Evolutionary conservation across 306 rosid species (phyloP).

Genomic region (Quercus variabilis): DNA sequence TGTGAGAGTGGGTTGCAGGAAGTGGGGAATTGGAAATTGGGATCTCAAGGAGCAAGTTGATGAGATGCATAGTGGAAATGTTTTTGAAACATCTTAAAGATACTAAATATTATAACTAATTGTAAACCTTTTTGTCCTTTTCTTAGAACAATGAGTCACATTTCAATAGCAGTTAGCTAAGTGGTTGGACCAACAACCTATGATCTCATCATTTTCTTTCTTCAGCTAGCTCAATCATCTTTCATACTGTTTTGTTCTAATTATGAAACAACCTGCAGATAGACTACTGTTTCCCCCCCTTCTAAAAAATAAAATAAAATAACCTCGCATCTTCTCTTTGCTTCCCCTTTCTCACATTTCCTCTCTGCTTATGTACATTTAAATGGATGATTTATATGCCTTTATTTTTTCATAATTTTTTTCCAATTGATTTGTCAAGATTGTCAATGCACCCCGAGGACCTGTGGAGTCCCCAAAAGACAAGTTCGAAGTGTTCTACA

Average conservation of each 20-base stretch:
- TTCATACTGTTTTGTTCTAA: too few species aligned
- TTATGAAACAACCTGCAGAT: background rate
- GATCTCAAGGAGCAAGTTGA: background rate
- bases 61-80: background rate
- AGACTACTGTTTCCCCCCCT: background rate
- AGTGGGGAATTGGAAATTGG: background rate
- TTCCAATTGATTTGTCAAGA: constrained; percentile 40
- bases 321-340: background rate
- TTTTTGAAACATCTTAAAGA: background rate
- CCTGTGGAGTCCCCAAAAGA: constrained; percentile 75
- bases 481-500: constrained; percentile 82
- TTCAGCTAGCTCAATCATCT: too few species aligned
- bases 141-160: too few species aligned
- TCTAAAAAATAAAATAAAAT: background rate
- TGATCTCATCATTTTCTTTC: too few species aligned
- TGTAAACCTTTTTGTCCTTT: too few species aligned
- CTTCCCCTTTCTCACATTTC: too few species aligned
- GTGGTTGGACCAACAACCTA: too few species aligned
- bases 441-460: constrained; percentile 88
- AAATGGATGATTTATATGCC: background rate
- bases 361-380: background rate
- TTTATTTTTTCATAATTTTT: constrained; percentile 4
- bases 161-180: too few species aligned
- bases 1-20: background rate
- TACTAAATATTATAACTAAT: background rate